These are phyloP conservation scores for Fusarium sp. DNA, from an alignment of 2,329 filamentous ascomycete genomes.

Conservation along the genomic window DNA sequence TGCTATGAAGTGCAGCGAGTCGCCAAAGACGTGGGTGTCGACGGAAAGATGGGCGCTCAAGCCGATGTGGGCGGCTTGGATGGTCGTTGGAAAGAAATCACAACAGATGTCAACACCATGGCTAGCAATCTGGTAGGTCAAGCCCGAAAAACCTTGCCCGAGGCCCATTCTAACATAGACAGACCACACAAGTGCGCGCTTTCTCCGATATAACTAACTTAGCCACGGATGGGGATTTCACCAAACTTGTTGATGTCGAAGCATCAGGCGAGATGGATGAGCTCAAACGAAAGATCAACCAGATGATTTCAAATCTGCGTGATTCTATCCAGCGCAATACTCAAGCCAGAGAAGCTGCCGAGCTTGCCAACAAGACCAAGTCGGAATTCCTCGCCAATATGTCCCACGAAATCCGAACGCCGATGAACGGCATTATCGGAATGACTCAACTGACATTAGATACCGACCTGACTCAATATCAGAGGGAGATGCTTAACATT, in stretches of 20 bases:
- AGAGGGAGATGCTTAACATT: conserved; percentile 98
- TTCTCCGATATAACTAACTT: conserved; percentile 99
- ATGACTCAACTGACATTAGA: conserved; percentile 98
- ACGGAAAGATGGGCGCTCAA: conserved; percentile 98
- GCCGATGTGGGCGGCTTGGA: conserved; percentile 93
- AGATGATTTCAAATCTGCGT: conserved; percentile 96
- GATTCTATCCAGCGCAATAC: conserved; percentile 98
- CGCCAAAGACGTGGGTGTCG: conserved; percentile 95
- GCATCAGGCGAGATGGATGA: conserved; percentile 99
- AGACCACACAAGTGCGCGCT: conserved; percentile 96
- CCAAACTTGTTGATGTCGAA: conserved; percentile 95
- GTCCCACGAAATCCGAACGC: conserved; percentile 98
- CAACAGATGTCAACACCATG: conserved; percentile 96
- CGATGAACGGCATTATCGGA: conserved; percentile 97
- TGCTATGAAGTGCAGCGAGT: conserved; percentile 96
- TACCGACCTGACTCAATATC: conserved; percentile 92
- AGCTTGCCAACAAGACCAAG: conserved; percentile 97
- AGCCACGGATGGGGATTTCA: conserved; percentile 96
- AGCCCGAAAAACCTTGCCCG: too few relatives aligned
- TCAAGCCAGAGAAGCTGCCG: conserved; percentile 92
- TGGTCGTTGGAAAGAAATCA: conserved; percentile 98
- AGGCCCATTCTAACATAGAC: conserved; percentile 42
- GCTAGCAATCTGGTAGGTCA: conserved; percentile 70
- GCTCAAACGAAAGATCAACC: conserved; percentile 98
- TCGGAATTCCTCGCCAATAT: conserved; percentile 99